Percentiles rank a stretch among this genome's conserved stretches.
Evolutionary conservation across 179 eudicot species (phyloP).

Genomic region (Actinidia chinensis): DNA sequence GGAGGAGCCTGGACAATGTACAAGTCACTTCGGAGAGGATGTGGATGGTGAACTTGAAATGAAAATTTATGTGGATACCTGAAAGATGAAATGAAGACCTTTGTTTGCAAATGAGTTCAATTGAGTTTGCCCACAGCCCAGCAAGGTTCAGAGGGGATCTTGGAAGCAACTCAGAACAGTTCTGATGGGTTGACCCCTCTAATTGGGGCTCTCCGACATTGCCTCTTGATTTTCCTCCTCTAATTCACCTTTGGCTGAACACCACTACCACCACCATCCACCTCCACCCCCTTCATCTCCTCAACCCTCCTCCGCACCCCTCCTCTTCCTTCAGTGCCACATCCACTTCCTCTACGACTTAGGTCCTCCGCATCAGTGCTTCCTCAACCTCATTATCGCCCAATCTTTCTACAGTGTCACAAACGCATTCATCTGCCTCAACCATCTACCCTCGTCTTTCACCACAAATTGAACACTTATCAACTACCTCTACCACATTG

Average conservation of each 20-base stretch:
- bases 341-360: conserved; percentile 41
- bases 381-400: conserved; percentile 40
- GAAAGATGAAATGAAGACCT: conserved; percentile 57
- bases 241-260: conserved; percentile 84
- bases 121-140: conserved; percentile 31
- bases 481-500: conserved; percentile 33
- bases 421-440: conserved; percentile 36
- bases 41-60: conserved; percentile 99
- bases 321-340: conserved; percentile 31
- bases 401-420: conserved; percentile 30
- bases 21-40: conserved; percentile 74
- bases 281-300: conserved; percentile 70
- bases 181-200: conserved; percentile 34
- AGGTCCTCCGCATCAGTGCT: conserved; percentile 35
- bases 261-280: no score
- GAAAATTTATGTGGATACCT: conserved; percentile 80
- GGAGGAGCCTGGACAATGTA: conserved; percentile 38
- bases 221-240: conserved; percentile 83
- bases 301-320: conserved; percentile 53
- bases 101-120: conserved; percentile 27
- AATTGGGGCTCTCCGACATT: conserved; percentile 76
- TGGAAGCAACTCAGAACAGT: conserved; percentile 30
- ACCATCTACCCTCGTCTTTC: conserved; percentile 36
- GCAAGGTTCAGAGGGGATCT: conserved; percentile 30
- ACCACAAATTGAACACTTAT: conserved; percentile 28